These are phyloP conservation scores for Ehretia macrophylla DNA, from an alignment of 257 asterid species.

Conservation along the genomic window DNA sequence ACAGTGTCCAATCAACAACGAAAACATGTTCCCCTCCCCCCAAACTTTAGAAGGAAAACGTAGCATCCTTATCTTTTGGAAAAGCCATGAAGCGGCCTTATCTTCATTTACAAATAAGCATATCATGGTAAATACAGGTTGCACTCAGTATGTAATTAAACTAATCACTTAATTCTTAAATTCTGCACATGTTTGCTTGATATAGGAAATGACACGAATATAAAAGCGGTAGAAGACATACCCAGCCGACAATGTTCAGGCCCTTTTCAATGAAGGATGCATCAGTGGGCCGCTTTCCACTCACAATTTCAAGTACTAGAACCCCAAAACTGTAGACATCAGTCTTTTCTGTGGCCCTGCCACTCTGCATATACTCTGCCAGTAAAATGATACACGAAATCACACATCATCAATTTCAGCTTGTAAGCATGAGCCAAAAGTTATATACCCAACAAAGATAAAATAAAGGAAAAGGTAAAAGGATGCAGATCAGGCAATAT, in stretches of 20 bases:
- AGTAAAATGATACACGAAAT: constrained; percentile 14
- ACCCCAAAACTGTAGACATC: constrained; percentile 93
- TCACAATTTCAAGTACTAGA: constrained; percentile 64
- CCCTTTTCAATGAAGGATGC: constrained; percentile 84
- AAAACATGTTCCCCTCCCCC: no score
- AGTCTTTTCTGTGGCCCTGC: constrained; percentile 89
- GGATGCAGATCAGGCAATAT: no score
- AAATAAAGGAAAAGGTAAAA: no score
- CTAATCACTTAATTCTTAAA: background rate
- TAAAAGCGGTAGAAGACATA: constrained; percentile 22
- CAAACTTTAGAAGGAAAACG: no score
- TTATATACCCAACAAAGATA: no score
- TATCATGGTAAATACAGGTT: no score
- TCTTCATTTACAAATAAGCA: no score
- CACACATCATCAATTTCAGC: constrained; percentile 1
- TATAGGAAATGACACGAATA: background rate
- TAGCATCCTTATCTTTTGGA: no score
- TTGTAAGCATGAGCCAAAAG: background rate
- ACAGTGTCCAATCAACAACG: no score
- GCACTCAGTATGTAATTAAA: no score
- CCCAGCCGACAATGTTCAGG: constrained; percentile 86
- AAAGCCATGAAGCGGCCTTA: no score
- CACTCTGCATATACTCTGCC: constrained; percentile 90
- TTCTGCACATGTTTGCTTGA: background rate
- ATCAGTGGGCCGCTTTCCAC: constrained; percentile 78